Evolutionary conservation across 2,329 filamentous ascomycete species (phyloP).

Genomic region (Knufia fluminis): DNA sequence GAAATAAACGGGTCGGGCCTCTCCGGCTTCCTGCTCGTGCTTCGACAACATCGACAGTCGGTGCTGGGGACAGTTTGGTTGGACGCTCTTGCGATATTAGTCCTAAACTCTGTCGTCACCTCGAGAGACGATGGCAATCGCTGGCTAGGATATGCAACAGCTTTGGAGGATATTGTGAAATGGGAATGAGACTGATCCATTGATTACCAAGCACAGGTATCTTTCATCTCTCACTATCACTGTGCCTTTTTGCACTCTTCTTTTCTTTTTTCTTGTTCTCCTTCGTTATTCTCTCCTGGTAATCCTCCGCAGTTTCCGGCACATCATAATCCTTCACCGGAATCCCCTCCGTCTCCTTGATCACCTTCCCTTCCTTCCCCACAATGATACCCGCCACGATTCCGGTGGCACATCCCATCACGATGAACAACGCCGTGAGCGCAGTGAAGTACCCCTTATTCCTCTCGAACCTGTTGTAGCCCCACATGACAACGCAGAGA

Average conservation of each 20-base stretch:
- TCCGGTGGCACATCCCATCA: conserved; percentile 60
- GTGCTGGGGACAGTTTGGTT: too few species aligned
- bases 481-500: conserved; percentile 77
- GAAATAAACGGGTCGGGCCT: too few species aligned
- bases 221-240: background rate
- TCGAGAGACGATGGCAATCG: too few species aligned
- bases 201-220: too few species aligned
- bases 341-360: conserved; percentile 65
- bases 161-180: too few species aligned
- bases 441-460: conserved; percentile 49
- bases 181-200: too few species aligned
- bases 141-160: too few species aligned
- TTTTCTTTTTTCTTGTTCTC: conserved; percentile 19
- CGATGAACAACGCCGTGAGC: conserved; percentile 72
- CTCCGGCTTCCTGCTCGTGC: too few species aligned
- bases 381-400: conserved; percentile 60
- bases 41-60: too few species aligned
- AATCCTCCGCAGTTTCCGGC: conserved; percentile 24
- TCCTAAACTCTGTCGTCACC: too few species aligned
- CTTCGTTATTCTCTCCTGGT: conserved; percentile 17
- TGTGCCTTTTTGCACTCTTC: background rate
- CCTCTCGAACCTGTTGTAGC: conserved; percentile 60
- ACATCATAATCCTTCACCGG: conserved; percentile 49
- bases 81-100: too few species aligned
- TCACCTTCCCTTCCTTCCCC: conserved; percentile 60